Evolutionary conservation across 2,329 filamentous ascomycete genomes (phyloP), one percentile per base, ranked within the genome.

Genomic region (Claviceps sorghi): DNA sequence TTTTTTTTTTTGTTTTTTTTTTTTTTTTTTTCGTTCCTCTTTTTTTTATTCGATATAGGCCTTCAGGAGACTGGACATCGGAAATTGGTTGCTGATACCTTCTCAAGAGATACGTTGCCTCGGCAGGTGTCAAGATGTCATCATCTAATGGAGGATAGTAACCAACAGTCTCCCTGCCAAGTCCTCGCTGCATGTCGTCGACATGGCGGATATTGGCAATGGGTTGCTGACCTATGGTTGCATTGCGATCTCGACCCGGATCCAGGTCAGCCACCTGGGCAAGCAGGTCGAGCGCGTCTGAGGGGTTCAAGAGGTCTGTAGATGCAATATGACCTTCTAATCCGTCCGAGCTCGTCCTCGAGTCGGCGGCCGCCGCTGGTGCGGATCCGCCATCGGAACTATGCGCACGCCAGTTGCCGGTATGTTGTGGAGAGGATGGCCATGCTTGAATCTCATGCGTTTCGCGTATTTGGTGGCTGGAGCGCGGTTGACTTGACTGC

Each of bases 241-340:
- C n/a, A 52, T 43, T 48, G 11, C 52, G 29, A 11, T 56, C 58
- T 15, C 53, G 54, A 13, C 60, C 57, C 0, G 62, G 60, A 7
- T 69, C 66, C 46, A 70, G 58, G 43, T 70, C 65, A 38, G 69
- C 69, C 4, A 69, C 69, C 52, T 70, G 69, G 30, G 67, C 69
- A 26, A 71, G 55, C 19, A 71, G 54, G 50, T 71, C 65, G 46
- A 71, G 58, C 0, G 69, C 69, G 50, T 71, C 69, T 1, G 69
- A 71, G 2, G 69, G 69, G 19, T 70, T 69, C 36, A 71, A 58
- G 1, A 71, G 60, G 54, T 71, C 68, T 0, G 65, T 65, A 0
- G 69, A 66, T 1, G 67, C 67, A 53, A 71, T 69, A 44, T 67
- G 67, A 30, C 69, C 69, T 42, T 70, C 67, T 5, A 71, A 62